Evolutionary conservation across 164 flowering plant genomes (phyloP), one percentile per base, ranked within the genome.

Genomic region (Platanus orientalis): DNA sequence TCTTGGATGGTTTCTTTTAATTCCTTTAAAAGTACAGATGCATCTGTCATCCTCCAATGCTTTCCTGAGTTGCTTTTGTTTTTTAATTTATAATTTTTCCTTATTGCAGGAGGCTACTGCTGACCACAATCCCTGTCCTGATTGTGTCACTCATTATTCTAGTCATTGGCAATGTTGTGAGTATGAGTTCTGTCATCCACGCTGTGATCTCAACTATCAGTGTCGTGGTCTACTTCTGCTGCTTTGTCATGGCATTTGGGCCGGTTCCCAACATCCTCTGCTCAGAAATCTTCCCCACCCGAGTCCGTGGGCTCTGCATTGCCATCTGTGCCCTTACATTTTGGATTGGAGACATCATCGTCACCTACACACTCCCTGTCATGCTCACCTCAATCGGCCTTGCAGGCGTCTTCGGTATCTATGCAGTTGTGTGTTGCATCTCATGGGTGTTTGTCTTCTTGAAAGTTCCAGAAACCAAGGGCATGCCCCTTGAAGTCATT

Each of bases 391-490:
- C 88, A 2, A 76, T 93, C 23, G 97, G 98, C n/a, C 81, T 93
- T 3, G 84, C 81, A 16, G 98, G 98, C 21, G 84, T 90, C 32
- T 93, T 90, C 59, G 86, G 82, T 17, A 78, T 93, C 58, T 93
- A 88, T 27, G 92, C 96, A 0, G 75, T 75, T 0, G 85, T 88
- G 6, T 90, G 91, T 93, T n/a, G n/a, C n/a, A n/a, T n/a, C n/a
- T n/a, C n/a, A n/a, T n/a, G n/a, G n/a, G n/a, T n/a, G n/a, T n/a
- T n/a, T n/a, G n/a, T n/a, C n/a, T n/a, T n/a, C n/a, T n/a, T n/a
- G n/a, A n/a, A n/a, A n/a, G n/a, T n/a, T 34, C 98, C 98, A 0
- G 98, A 93, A 73, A 93, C 98, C 6, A 90, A 93, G 68, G 97
- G 97, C 48, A 93, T 93, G 96, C 98, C 98, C 19, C 81, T 92